Conservation (phyloP, 73 alveolate species). For the Tetrahymena thermophila region DNA sequence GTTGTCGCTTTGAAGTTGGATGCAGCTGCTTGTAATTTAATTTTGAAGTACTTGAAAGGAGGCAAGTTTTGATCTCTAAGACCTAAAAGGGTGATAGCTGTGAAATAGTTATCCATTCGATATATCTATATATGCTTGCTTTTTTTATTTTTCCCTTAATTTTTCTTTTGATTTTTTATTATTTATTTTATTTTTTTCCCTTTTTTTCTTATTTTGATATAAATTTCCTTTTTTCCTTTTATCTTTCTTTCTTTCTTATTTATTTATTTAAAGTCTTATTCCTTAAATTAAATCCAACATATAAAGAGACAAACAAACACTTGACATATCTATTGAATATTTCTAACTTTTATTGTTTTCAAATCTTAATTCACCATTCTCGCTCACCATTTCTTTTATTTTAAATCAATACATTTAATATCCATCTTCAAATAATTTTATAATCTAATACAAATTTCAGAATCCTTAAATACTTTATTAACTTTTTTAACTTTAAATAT, state of each 20-base stretch:
- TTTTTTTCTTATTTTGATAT: background rate
- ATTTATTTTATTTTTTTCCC: background rate
- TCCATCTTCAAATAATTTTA: background rate
- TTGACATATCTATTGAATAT: background rate
- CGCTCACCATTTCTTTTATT: background rate
- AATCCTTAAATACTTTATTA: background rate
- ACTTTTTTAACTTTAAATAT: too few relatives aligned
- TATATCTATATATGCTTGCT: constrained; percentile 3
- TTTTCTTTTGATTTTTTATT: background rate
- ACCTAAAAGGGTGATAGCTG: constrained; percentile 40
- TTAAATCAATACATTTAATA: background rate
- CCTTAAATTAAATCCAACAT: background rate
- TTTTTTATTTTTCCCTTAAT: background rate
- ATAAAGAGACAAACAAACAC: background rate
- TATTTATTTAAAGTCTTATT: background rate
- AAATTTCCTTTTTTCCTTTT: background rate
- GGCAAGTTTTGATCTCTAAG: constrained; percentile 44
- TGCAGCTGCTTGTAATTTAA: background rate
- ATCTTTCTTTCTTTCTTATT: background rate
- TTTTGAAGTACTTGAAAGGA: constrained; percentile 20
- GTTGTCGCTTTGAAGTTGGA: background rate
- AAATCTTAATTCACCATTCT: background rate
- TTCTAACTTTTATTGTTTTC: background rate
- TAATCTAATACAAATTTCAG: background rate
- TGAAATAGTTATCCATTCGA: constrained; percentile 45